These are phyloP conservation scores for Solanum bulbocastanum DNA, from an alignment of 257 asterid genomes.

Conservation along the genomic window DNA sequence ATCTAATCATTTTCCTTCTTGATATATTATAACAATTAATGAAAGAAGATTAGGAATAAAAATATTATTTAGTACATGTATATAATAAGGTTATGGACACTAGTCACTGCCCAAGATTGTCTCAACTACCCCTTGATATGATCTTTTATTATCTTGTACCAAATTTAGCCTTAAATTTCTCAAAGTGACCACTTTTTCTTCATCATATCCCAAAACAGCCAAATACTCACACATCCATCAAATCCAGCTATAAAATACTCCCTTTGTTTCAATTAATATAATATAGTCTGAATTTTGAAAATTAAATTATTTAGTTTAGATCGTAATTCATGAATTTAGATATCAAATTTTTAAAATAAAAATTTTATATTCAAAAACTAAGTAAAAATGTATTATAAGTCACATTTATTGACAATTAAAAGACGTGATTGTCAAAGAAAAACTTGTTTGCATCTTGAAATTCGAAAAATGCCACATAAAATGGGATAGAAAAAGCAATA, in stretches of 20 bases:
- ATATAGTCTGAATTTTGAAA: too few relatives aligned
- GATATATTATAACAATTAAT: not conserved
- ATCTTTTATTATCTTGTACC: not conserved
- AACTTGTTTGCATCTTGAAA: not conserved
- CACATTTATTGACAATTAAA: not conserved
- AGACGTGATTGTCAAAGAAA: accelerated
- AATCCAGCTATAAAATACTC: not conserved
- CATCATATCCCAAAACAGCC: not conserved
- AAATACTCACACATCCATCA: not conserved
- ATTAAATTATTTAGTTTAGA: too few relatives aligned
- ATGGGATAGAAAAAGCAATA: not conserved
- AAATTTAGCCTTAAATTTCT: not conserved
- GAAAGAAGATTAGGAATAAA: not conserved
- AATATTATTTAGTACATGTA: not conserved
- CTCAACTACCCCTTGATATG: not conserved
- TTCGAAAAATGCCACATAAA: too few relatives aligned
- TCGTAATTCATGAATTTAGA: too few relatives aligned
- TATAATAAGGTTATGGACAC: not conserved
- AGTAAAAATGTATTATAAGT: too few relatives aligned
- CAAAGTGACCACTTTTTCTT: not conserved
- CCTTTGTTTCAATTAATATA: not conserved
- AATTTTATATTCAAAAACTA: too few relatives aligned
- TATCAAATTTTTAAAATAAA: not conserved
- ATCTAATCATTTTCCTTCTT: not conserved
- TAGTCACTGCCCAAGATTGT: not conserved